Percentiles rank a stretch among this genome's conserved stretches.
These are phyloP conservation scores for Diplodia intermedia DNA, from an alignment of 2,329 filamentous ascomycete genomes.

Conservation along the genomic window DNA sequence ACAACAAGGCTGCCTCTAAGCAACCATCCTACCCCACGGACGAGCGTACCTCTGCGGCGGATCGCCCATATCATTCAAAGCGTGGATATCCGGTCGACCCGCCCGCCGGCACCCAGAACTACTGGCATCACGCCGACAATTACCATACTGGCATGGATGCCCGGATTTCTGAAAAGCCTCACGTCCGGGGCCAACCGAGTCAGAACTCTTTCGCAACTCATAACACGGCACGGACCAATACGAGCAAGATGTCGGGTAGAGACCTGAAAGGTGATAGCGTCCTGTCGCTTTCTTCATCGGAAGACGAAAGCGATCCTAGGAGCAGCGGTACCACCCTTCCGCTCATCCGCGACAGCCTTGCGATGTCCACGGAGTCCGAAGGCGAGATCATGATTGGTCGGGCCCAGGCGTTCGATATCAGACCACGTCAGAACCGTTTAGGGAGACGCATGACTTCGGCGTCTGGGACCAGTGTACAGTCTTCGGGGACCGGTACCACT, in stretches of 20 bases:
- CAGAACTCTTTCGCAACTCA: conserved; percentile 12
- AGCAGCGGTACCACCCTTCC: conserved; percentile 32
- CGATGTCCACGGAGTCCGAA: conserved; percentile 37
- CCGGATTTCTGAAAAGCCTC: conserved; percentile 9
- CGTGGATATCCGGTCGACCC: background rate
- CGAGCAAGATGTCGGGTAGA: conserved; percentile 33
- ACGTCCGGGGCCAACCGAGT: conserved; percentile 15
- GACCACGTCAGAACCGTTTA: conserved; percentile 34
- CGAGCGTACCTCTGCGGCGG: background rate
- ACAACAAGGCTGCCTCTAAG: background rate
- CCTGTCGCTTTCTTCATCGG: conserved; percentile 50
- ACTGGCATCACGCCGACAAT: conserved; percentile 7
- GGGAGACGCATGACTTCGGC: conserved; percentile 32
- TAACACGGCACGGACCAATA: conserved; percentile 9
- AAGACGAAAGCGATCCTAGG: conserved; percentile 39
- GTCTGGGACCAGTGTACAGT: conserved; percentile 44
- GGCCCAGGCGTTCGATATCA: conserved; percentile 48
- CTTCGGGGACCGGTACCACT: conserved; percentile 46
- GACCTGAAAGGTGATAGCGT: conserved; percentile 50
- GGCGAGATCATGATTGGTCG: conserved; percentile 48
- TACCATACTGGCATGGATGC: background rate
- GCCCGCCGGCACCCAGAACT: background rate
- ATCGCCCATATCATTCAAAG: background rate
- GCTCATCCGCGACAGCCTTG: conserved; percentile 44
- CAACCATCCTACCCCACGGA: background rate